Conservation (phyloP, 306 rosid genomes). For the Alnus rubra region DNA sequence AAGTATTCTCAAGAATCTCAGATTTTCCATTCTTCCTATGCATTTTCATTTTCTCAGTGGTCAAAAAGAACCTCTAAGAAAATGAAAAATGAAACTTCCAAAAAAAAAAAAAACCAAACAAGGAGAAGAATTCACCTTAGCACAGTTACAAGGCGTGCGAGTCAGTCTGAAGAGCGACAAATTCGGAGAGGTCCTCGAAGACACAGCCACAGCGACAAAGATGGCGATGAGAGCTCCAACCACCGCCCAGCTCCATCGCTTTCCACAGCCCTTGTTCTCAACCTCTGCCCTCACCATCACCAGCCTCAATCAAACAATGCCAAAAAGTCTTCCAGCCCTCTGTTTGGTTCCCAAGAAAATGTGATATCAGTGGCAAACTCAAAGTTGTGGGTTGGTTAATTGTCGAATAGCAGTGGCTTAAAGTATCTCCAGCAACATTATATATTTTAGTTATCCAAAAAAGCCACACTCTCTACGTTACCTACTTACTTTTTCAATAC, state of each 20-base stretch:
- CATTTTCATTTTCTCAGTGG: neutral
- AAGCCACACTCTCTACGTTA: no score
- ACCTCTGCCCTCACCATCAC: conserved; percentile 44
- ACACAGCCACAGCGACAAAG: conserved; percentile 60
- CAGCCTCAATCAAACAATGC: conserved; percentile 2
- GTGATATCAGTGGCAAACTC: neutral
- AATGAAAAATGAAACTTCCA: neutral
- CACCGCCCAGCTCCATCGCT: conserved; percentile 57
- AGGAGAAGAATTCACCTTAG: conserved; percentile 47
- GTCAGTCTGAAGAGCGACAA: conserved; percentile 53
- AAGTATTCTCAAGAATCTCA: neutral
- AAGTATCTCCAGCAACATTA: no score
- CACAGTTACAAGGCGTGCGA: conserved; percentile 62
- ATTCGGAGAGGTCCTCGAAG: conserved; percentile 43
- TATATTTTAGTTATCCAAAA: no score
- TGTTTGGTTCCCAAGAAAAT: neutral
- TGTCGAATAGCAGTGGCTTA: neutral
- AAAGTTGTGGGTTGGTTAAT: neutral
- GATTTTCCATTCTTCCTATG: neutral
- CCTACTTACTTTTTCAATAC: no score
- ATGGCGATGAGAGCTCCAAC: conserved; percentile 50
- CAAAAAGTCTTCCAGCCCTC: neutral
- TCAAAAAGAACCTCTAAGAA: neutral
- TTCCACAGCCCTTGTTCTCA: conserved; percentile 38
- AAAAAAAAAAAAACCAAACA: neutral